Base-by-base conservation (phyloP, 2,329 filamentous ascomycete species). In the Aureobasidium sp. region DNA sequence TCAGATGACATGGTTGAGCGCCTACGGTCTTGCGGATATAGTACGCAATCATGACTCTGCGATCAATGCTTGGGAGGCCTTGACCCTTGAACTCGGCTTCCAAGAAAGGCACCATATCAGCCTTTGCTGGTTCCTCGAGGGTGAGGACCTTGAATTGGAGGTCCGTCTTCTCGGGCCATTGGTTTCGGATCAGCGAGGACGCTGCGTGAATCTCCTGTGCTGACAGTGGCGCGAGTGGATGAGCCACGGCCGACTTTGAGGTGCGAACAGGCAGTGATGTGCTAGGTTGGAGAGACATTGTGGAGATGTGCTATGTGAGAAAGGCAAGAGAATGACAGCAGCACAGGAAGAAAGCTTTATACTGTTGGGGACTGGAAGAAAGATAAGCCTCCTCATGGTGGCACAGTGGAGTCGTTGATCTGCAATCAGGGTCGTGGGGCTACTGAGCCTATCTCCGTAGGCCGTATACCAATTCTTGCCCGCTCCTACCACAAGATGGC, bases 91-190 rank as follows among this genome's bases (percentile, higher is more conserved):
- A 62, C 42, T 66, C 65, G 5, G 65, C 62, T 27, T 64, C 65
- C 5, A 67, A 47, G 52, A 60, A 67, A 11, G 64, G 56, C 9
- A 67, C 39, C 22, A 60, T 65, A 27, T 67, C 64, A 17, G 49
- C 45, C 60, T 67, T 65, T 14, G 60, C 47, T 5, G 63, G 60
- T 48, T 65, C 64, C 41, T 65, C 57, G 6, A 65, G 63, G 62
- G 84, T 88, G 56, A 90, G 81, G 67, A 82, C 82, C 75, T 90
- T 90, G 79, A 84, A 86, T 57, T 86, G 82, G 47, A 87, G 70
- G 34, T 82, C 76, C 2, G 80, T 81, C 27, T 78, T 76, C 14
- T 75, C 73, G 0, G 84, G 84, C 82, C 84, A 87, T 61, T 78
- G 75, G 51, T 72, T 70, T 62, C 74, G 79, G 64, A 87, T 75